Base-by-base conservation (phyloP, 139 green algal species). In the Closterium sp. region DNA sequence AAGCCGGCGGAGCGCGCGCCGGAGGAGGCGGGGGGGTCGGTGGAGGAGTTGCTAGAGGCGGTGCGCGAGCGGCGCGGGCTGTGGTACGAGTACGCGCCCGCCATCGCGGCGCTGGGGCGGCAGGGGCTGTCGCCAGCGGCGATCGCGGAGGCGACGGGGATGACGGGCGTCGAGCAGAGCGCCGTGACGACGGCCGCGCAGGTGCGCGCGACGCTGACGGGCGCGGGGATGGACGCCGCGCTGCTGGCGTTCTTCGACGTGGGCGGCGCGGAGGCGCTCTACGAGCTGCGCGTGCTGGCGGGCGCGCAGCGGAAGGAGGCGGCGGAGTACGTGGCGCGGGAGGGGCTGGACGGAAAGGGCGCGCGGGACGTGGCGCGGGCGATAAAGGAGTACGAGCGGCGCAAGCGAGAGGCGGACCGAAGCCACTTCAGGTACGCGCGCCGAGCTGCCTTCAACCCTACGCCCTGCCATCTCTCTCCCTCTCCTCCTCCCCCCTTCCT, bases 141-240 rank as follows among this genome's bases (percentile, higher is more conserved):
- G 21, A 94, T 94, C 69, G 92, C 93, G 30, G 92, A 93, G 92
- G 89, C 31, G 25, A 91, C 89, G 89, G 92, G 92, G 25, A 33
- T 94, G 25, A 94, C 89, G 31, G 90, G 90, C n/a, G 92, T 93
- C 76, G 92, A 94, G 92, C 92, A 94, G 89, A 94, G 93, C 66
- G 33, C 32, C n/a, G 87, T 91, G 5, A 64, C 86, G 0, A 91
- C 93, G 28, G 92, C 84, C 12, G 38, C 90, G 34, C 92, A 94
- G 92, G 91, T 93, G 16, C 84, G 93, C 88, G 84, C 89, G 32
- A 85, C 91, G 31, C 88, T 93, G 33, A 34, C 31, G 12, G 87
- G 88, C 32, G 33, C 30, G 21, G 88, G 89, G 34, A 34, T 93
- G 32, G 16, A n/a, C 23, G 16, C 88, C 34, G 88, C 31, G 21